A percentile compares a stretch with the other conserved stretches of the same genome.
phyloP scores from a whole-genome alignment of 129 eudicot genomes.

The Sambucus nigra region DNA sequence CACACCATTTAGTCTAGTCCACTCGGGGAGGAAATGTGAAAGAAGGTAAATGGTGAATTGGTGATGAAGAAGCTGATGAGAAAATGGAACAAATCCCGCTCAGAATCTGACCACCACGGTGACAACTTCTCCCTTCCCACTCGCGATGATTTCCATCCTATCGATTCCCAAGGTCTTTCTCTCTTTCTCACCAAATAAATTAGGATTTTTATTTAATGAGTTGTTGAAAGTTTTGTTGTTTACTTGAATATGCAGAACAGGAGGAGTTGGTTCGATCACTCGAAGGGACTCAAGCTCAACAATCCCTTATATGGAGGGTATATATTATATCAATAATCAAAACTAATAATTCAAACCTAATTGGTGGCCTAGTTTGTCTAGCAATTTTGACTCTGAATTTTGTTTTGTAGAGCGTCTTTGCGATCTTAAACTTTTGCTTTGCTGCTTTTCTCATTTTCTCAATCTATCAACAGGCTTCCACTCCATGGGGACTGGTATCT shows the following conservation, averaged over 20 bases:
- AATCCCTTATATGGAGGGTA: slow-evolving; percentile 79
- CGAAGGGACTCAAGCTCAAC: slow-evolving; percentile 59
- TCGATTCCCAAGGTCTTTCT: slow-evolving; percentile 44
- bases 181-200: slow-evolving; percentile 3
- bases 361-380: background rate
- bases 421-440: slow-evolving; percentile 42
- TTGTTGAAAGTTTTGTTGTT: background rate
- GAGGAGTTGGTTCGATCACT: slow-evolving; percentile 77
- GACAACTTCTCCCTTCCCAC: slow-evolving; percentile 66
- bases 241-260: slow-evolving; percentile 44
- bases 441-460: slow-evolving; percentile 57
- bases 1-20: no score
- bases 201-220: slow-evolving; percentile 12
- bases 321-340: background rate
- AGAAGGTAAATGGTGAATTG: no score
- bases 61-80: no score
- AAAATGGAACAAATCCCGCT: no score
- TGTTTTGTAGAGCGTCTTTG: slow-evolving; percentile 50
- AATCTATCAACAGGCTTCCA: no score
- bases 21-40: no score
- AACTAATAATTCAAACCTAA: no score
- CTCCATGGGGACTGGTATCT: no score
- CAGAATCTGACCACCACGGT: slow-evolving; percentile 25
- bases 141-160: slow-evolving; percentile 62
- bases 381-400: background rate